Conservation (phyloP, 495 filamentous ascomycete genomes). For the Penicillium samsonianum region DNA sequence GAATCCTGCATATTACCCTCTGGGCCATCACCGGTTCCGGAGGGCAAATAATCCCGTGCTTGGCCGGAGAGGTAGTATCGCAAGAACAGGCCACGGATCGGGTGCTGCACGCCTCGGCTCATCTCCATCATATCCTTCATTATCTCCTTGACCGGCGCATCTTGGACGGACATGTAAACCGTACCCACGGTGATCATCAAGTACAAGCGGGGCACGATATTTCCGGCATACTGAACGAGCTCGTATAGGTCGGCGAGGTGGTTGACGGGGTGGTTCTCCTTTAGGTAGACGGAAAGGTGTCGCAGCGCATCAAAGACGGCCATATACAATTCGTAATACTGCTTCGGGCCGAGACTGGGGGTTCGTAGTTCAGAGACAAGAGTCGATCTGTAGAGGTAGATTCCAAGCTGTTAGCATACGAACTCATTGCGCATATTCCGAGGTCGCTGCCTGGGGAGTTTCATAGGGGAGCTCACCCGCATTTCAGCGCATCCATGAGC, state of each 20-base stretch:
- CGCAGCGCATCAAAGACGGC: slow-evolving; percentile 96
- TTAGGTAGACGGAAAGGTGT: slow-evolving; percentile 93
- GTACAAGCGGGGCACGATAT: slow-evolving; percentile 94
- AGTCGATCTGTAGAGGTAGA: slow-evolving; percentile 68
- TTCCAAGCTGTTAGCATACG: slow-evolving; percentile 21
- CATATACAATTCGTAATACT: slow-evolving; percentile 99
- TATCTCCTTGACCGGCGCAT: slow-evolving; percentile 98
- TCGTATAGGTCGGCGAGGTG: slow-evolving; percentile 98
- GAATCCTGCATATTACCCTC: slow-evolving; percentile 97
- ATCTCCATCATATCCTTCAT: slow-evolving; percentile 99
- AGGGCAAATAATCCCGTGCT: slow-evolving; percentile 83
- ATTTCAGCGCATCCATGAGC: slow-evolving; percentile 99
- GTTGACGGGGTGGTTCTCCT: slow-evolving; percentile 95
- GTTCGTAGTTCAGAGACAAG: slow-evolving; percentile 96
- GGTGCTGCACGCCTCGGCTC: slow-evolving; percentile 96
- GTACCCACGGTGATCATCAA: slow-evolving; percentile 99
- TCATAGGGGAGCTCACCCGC: slow-evolving; percentile 68
- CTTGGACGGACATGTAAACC: slow-evolving; percentile 97
- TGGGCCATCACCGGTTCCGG: slow-evolving; percentile 79
- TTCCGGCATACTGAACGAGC: slow-evolving; percentile 97
- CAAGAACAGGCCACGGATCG: slow-evolving; percentile 89
- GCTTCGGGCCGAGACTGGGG: slow-evolving; percentile 91
- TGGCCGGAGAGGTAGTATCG: slow-evolving; percentile 95
- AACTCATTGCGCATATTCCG: slow-evolving; percentile 18
- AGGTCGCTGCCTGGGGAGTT: slow-evolving; percentile 39